Base-by-base conservation (phyloP, 257 asterid genomes). In the Coffea canephora region DNA sequence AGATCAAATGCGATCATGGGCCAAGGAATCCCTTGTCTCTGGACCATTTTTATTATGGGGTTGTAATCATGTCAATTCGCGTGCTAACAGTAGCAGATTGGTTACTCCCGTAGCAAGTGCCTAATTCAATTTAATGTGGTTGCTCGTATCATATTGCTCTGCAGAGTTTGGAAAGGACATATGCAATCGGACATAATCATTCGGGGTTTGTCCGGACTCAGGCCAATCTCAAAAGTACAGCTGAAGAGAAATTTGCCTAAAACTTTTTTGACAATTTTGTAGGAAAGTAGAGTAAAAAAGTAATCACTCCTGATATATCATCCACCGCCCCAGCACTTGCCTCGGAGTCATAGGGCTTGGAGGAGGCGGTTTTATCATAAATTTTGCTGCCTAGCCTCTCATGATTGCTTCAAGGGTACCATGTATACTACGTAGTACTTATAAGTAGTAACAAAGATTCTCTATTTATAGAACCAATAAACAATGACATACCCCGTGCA, bases 11-110 rank as follows among this genome's bases (percentile, higher is more conserved):
- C 69, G 15, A 41, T 77, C 5, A 0, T 76, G 83, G 73, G 23
- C 73, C 64, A n/a, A 5, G 49, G 67, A 81, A 84, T 78, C 83
- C 78, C 62, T 27, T 46, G n/a, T 61, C 74, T 61, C 0, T 81
- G 78, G 50, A 49, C 65, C 41, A 79, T 73, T 34, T 10, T 16
- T 8, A 10, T 31, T 46, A 10, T 46, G 10, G 9, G 9, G 9
- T 46, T 46, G 55, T 67, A 81, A 84, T 73, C 70, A 71, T 75
- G 75, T 77, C 79, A 48, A 66, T 74, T 84, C 74, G 80, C 81
- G 49, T 77, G 84, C 82, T 72, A 21, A 71, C 69, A n/a, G 46
- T 41, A 21, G 64, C 69, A n/a, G 46, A 52, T 62, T 41, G 75
- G 43, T 52, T 61, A 31, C 49, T 54, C 76, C 50, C 68, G 64